Base-by-base conservation (phyloP, 78 protist genomes). In the Monocercomonoides exilis region DNA sequence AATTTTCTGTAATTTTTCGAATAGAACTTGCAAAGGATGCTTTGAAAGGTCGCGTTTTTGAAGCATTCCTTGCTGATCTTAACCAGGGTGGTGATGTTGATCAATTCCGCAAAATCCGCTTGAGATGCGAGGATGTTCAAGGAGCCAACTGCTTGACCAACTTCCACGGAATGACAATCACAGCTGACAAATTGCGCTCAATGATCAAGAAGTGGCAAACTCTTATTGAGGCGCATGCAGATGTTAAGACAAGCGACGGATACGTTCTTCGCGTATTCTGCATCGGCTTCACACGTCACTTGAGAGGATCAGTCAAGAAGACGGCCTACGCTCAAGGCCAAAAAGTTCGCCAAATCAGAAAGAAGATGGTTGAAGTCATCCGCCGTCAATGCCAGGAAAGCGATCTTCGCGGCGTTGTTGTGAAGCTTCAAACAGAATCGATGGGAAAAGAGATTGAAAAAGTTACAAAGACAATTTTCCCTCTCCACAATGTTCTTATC, bases 111-210 rank as follows among this genome's bases (percentile, higher is more conserved):
- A 84, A 54, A 80, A 63, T 88, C 35, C 77, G 3, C 2, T 87
- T 88, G 46, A 45, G 87, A 42, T 36, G 77, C 44, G 90, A 88
- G 33, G 46, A 29, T 1, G 87, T 87, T 2, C 64, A 35, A 29
- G 90, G 87, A 81, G 43, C 77, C n/a, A n/a, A n/a, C n/a, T n/a
- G n/a, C n/a, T n/a, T n/a, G n/a, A n/a, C n/a, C n/a, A n/a, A n/a
- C n/a, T 87, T 87, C 85, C 70, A 44, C 77, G 90, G 90, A 2
- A 81, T 81, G 87, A 44, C 35, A 5, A 5, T 87, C 46, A 87
- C 90, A 70, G 34, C 81, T 43, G 86, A 87, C n/a, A 35, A 84
- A 33, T 1, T 54, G 6, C 11, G n/a, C 35, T 1, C 54, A 70
- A 1, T 87, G 0, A 5, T 86, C 29, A 36, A 43, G n/a, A 87